These are phyloP conservation scores for Mortierella sp. DNA, from an alignment of 371 early-diverging fungal genomes.

Conservation along the genomic window DNA sequence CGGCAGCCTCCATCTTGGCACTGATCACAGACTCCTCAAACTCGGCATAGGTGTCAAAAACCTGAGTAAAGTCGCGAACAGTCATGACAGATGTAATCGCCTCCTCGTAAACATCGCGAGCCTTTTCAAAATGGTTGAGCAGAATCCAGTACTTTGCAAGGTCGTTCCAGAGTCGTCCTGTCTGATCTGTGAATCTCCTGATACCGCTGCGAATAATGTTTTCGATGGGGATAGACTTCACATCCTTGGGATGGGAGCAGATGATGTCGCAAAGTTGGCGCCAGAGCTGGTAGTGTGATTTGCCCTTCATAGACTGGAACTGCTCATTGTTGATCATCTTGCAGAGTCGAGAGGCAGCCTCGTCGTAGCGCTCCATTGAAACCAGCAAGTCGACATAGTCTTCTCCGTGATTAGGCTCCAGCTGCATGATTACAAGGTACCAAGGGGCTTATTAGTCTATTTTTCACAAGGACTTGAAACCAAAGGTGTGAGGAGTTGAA, in stretches of 20 bases:
- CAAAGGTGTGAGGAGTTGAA: no score
- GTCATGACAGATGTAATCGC: conserved; percentile 87
- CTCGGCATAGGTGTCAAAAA: conserved; percentile 96
- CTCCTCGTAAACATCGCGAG: conserved; percentile 94
- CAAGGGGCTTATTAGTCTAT: no score
- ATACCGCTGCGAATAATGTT: conserved; percentile 92
- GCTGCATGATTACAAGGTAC: conserved; percentile 41
- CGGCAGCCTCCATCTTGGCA: conserved; percentile 82
- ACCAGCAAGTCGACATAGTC: conserved; percentile 82
- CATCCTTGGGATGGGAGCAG: conserved; percentile 79
- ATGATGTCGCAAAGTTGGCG: conserved; percentile 88
- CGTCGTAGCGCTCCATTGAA: conserved; percentile 79
- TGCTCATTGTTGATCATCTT: conserved; percentile 78
- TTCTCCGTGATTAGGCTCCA: conserved; percentile 81
- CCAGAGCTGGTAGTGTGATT: conserved; percentile 90
- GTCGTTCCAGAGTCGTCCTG: conserved; percentile 90
- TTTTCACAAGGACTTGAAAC: no score
- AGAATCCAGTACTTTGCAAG: conserved; percentile 90
- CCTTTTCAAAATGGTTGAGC: conserved; percentile 83
- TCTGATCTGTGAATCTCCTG: conserved; percentile 85
- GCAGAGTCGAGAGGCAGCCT: conserved; percentile 87
- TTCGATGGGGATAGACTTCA: conserved; percentile 80
- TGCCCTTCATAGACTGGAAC: conserved; percentile 79
- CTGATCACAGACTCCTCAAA: conserved; percentile 89
- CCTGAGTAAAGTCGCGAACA: conserved; percentile 94